Percentiles rank a stretch among this genome's conserved stretches.
phyloP scores from a whole-genome alignment of 1,139 yeast species.

The Yamadazyma conglobata region DNA sequence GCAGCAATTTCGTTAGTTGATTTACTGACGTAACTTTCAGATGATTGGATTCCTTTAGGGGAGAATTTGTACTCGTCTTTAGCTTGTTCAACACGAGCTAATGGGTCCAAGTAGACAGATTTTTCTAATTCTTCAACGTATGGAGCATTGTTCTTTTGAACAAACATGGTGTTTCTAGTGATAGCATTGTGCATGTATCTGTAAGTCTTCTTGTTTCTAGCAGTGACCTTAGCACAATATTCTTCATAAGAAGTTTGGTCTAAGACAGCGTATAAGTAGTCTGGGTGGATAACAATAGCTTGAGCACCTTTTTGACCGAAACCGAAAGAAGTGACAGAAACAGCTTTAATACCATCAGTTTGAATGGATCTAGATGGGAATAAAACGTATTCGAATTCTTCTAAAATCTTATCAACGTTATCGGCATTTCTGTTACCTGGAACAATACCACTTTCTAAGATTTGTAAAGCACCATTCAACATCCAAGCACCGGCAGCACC shows the following conservation, averaged over 20 bases:
- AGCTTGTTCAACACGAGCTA: slow-evolving; percentile 70
- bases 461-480: slow-evolving; percentile 97
- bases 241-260: slow-evolving; percentile 64
- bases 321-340: slow-evolving; percentile 94
- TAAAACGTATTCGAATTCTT: slow-evolving; percentile 81
- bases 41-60: slow-evolving; percentile 36
- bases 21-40: slow-evolving; percentile 32
- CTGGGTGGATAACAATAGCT: slow-evolving; percentile 88
- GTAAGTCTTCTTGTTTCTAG: slow-evolving; percentile 88
- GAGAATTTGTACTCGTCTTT: slow-evolving; percentile 47
- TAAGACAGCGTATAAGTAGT: slow-evolving; percentile 84
- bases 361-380: slow-evolving; percentile 92
- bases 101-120: slow-evolving; percentile 91
- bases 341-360: slow-evolving; percentile 97
- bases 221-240: slow-evolving; percentile 67
- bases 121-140: slow-evolving; percentile 84
- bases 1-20: slow-evolving; percentile 45
- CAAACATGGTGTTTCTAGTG: slow-evolving; percentile 86
- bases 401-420: slow-evolving; percentile 80
- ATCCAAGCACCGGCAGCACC: slow-evolving; percentile 99
- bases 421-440: slow-evolving; percentile 99
- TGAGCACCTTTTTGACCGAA: slow-evolving; percentile 99
- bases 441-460: slow-evolving; percentile 85
- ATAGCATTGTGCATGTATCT: slow-evolving; percentile 95
- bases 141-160: slow-evolving; percentile 91